Conservation (phyloP, 306 rosid species). For the Fragaria vesca region DNA sequence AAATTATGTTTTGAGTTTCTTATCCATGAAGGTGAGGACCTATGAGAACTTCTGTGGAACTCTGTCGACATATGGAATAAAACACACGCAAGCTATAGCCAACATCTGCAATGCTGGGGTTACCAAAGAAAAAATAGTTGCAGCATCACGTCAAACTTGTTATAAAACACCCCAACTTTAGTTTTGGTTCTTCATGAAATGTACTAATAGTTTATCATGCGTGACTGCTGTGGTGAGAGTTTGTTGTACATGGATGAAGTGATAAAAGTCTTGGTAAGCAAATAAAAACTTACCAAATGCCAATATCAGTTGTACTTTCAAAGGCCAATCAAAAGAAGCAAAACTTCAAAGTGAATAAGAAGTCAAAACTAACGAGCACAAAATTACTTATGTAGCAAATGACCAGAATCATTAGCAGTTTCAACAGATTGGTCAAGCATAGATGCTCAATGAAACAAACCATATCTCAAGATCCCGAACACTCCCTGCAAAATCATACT, state of each 20-base stretch:
- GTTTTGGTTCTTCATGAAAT: no score
- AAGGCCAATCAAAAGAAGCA: background rate
- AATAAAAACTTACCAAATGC: background rate
- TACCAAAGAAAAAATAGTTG: no score
- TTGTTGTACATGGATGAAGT: background rate
- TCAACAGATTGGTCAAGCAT: conserved; percentile 33
- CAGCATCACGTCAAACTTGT: no score
- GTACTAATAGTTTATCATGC: no score
- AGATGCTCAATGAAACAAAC: conserved; percentile 47
- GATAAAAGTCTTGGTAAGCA: no score
- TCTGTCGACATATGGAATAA: no score
- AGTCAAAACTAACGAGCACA: background rate
- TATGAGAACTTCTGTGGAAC: no score
- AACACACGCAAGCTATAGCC: no score
- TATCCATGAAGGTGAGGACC: no score
- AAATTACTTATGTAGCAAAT: conserved; percentile 42
- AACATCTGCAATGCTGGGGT: no score
- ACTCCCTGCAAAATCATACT: conserved; percentile 34
- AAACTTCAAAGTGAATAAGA: background rate
- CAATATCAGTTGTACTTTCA: background rate
- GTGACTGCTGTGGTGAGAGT: background rate
- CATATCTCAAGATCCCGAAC: conserved; percentile 45
- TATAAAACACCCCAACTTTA: no score
- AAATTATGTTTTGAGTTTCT: no score
- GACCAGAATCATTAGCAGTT: conserved; percentile 40